phyloP scores from a whole-genome alignment of 1,139 yeast genomes.

The Arxiozyma heterogenica region DNA sequence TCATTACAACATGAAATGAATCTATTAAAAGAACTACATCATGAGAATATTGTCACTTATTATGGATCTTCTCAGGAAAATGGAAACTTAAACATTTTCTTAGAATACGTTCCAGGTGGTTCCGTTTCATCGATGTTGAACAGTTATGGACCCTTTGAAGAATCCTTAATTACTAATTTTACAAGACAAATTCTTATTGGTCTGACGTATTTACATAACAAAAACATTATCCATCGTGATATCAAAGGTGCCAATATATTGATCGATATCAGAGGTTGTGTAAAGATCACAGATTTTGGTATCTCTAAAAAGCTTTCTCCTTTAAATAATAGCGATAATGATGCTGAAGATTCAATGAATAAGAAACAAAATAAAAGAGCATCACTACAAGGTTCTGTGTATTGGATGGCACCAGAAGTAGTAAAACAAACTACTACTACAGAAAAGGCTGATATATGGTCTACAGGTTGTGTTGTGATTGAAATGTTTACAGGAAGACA shows the following conservation, averaged over 20 bases:
- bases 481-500: slow-evolving; percentile 95
- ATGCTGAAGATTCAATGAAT: background rate
- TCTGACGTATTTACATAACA: slow-evolving; percentile 67
- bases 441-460: slow-evolving; percentile 90
- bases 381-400: slow-evolving; percentile 86
- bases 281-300: slow-evolving; percentile 90
- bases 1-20: slow-evolving; percentile 82
- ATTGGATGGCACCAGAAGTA: slow-evolving; percentile 99
- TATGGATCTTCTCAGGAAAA: slow-evolving; percentile 76
- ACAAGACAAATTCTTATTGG: slow-evolving; percentile 80
- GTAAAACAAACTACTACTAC: slow-evolving; percentile 87
- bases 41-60: slow-evolving; percentile 86
- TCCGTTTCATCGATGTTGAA: slow-evolving; percentile 79
- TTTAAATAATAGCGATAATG: slow-evolving; percentile 7
- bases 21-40: slow-evolving; percentile 68
- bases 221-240: slow-evolving; percentile 81
- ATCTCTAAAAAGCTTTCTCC: slow-evolving; percentile 62
- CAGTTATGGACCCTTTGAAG: slow-evolving; percentile 88
- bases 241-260: slow-evolving; percentile 89
- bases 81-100: slow-evolving; percentile 63
- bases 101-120: slow-evolving; percentile 96
- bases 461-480: slow-evolving; percentile 81
- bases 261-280: slow-evolving; percentile 84
- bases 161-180: slow-evolving; percentile 75
- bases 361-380: slow-evolving; percentile 45